Conservation (phyloP, 495 filamentous ascomycete species). For the Rhypophila decipiens region DNA sequence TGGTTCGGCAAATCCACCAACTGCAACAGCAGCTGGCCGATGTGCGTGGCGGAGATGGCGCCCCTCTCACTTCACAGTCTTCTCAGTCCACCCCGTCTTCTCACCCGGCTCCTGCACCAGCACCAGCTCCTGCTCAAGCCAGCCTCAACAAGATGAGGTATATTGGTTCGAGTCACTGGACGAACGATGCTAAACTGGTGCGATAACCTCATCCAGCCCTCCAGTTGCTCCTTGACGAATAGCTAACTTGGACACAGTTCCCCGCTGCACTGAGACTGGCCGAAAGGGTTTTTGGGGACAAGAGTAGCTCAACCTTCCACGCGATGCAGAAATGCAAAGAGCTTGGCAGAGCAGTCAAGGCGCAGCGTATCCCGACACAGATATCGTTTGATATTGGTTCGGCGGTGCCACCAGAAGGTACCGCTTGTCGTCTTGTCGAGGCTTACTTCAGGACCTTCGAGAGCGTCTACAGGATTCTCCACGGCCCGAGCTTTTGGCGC, state of each 20-base stretch:
- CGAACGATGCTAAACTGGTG: conserved; percentile 41
- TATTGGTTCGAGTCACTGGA: conserved; percentile 51
- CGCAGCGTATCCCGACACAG: conserved; percentile 25
- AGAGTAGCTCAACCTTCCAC: conserved; percentile 26
- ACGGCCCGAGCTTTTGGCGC: conserved; percentile 43
- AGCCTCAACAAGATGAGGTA: conserved; percentile 38
- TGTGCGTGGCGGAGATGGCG: conserved; percentile 10
- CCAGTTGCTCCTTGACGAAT: too few relatives aligned
- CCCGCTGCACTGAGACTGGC: conserved; percentile 34
- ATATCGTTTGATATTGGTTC: conserved; percentile 23
- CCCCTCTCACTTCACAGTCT: conserved; percentile 2
- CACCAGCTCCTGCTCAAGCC: conserved; percentile 1
- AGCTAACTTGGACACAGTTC: conserved; percentile 30
- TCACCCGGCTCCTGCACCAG: neutral
- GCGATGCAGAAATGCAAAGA: conserved; percentile 41
- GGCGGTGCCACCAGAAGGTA: conserved; percentile 26
- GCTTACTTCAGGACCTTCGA: conserved; percentile 47
- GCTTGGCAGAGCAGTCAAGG: conserved; percentile 41
- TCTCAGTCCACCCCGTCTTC: conserved; percentile 3
- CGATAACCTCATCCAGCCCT: conserved; percentile 6
- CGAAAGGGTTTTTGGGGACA: conserved; percentile 29
- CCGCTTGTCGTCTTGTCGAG: conserved; percentile 45
- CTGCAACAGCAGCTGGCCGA: conserved; percentile 28
- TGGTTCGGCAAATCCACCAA: conserved; percentile 16
- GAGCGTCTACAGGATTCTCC: conserved; percentile 48